These are phyloP conservation scores for Colletotrichum plurivorum DNA, from an alignment of 2,329 filamentous ascomycete species.

Conservation along the genomic window DNA sequence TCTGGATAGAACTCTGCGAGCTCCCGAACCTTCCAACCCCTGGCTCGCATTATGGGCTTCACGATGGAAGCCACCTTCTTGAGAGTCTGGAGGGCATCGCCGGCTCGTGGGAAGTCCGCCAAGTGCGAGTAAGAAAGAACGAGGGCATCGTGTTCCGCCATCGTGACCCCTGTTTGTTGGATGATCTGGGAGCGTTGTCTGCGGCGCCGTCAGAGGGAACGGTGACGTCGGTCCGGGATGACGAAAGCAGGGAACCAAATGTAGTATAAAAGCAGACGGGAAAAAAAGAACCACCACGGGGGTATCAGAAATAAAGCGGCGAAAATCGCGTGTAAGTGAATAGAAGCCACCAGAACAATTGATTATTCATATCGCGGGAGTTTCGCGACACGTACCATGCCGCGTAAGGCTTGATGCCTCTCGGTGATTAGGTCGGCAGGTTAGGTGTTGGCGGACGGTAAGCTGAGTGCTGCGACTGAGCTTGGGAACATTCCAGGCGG, in stretches of 20 bases:
- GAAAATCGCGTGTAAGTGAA: not conserved
- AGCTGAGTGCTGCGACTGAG: conserved; percentile 12
- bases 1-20: conserved; percentile 89
- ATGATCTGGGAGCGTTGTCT: not conserved
- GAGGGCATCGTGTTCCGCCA: conserved; percentile 61
- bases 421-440: conserved; percentile 1
- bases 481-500: conserved; percentile 13
- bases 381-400: conserved; percentile 32
- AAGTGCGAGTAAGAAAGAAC: conserved; percentile 66
- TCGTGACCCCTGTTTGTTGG: conserved; percentile 40
- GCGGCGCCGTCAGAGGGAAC: too few species aligned
- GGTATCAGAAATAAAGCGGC: conserved; percentile 5
- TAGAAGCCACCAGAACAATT: conserved; percentile 8
- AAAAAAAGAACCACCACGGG: conserved; percentile 3
- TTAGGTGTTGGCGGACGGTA: conserved; percentile 3
- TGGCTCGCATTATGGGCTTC: conserved; percentile 94
- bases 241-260: not conserved
- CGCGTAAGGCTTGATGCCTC: conserved; percentile 37
- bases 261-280: not conserved
- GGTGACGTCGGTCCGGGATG: not conserved
- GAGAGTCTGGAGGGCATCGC: conserved; percentile 72
- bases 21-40: conserved; percentile 83
- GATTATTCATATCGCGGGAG: conserved; percentile 25
- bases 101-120: conserved; percentile 59
- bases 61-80: conserved; percentile 89